A percentile compares a stretch with the other conserved stretches of the same genome.
Evolutionary conservation across 179 eudicot species (phyloP).

Genomic region (Patellifolia procumbens): DNA sequence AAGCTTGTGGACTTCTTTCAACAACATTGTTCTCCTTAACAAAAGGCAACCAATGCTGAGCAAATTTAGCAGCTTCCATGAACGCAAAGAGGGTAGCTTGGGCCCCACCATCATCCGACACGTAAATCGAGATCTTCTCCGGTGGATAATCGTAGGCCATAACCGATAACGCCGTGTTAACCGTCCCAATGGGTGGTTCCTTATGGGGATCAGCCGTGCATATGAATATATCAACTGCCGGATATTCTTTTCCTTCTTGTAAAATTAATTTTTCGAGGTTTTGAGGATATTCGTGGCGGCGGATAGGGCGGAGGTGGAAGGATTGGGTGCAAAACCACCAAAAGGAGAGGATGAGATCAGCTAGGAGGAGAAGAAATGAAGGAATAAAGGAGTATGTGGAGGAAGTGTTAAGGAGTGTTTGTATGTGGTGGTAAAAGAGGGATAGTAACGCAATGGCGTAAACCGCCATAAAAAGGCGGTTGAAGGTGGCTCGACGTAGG

Average conservation of each 20-base stretch:
- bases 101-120: slow-evolving; percentile 90
- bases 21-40: slow-evolving; percentile 49
- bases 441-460: slow-evolving; percentile 50
- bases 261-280: slow-evolving; percentile 33
- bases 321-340: slow-evolving; percentile 55
- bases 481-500: slow-evolving; percentile 40
- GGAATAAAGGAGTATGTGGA: slow-evolving; percentile 14
- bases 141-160: slow-evolving; percentile 80
- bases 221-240: slow-evolving; percentile 65
- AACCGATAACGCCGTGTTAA: slow-evolving; percentile 78
- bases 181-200: slow-evolving; percentile 80
- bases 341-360: slow-evolving; percentile 61
- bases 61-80: slow-evolving; percentile 71
- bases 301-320: slow-evolving; percentile 58
- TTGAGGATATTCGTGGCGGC: slow-evolving; percentile 45
- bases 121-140: slow-evolving; percentile 67
- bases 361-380: slow-evolving; percentile 35
- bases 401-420: slow-evolving; percentile 31
- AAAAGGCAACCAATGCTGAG: slow-evolving; percentile 65
- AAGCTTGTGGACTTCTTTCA: slow-evolving; percentile 64
- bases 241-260: slow-evolving; percentile 23
- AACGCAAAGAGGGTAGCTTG: slow-evolving; percentile 71
- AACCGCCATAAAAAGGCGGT: slow-evolving; percentile 50
- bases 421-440: slow-evolving; percentile 50
- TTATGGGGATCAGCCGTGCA: slow-evolving; percentile 86